Percentiles rank a stretch among this genome's conserved stretches.
These are phyloP conservation scores for Podila epigama DNA, from an alignment of 192 early-diverging fungal species.

Conservation along the genomic window DNA sequence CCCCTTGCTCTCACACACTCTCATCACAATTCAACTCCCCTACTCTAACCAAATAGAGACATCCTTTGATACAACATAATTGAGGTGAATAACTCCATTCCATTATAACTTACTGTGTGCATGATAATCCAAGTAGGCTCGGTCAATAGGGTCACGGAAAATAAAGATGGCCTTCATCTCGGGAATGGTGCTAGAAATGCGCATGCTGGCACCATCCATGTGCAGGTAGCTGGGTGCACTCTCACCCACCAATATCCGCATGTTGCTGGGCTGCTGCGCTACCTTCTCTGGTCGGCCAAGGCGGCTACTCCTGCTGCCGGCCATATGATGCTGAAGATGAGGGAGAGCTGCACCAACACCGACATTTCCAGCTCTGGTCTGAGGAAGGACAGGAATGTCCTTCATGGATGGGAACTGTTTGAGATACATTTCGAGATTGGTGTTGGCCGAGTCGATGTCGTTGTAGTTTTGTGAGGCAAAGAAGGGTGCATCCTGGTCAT, in stretches of 20 bases:
- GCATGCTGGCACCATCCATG: constrained; percentile 48
- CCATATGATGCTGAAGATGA: constrained; percentile 42
- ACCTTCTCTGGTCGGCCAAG: constrained; percentile 42
- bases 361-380: constrained; percentile 34
- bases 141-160: constrained; percentile 58
- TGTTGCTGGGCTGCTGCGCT: constrained; percentile 20
- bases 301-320: no score
- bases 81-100: no score
- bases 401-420: constrained; percentile 48
- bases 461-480: constrained; percentile 45
- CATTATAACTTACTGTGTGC: constrained; percentile 45
- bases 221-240: constrained; percentile 45
- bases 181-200: constrained; percentile 56
- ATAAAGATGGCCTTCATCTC: constrained; percentile 59
- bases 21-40: no score
- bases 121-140: constrained; percentile 57
- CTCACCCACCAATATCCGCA: constrained; percentile 42
- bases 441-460: constrained; percentile 34
- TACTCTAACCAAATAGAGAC: no score
- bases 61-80: no score
- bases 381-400: constrained; percentile 36
- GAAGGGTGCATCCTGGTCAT: constrained; percentile 31
- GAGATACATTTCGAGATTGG: constrained; percentile 48
- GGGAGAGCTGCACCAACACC: constrained; percentile 37
- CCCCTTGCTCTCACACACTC: no score